A percentile compares a stretch with the other conserved stretches of the same genome.
phyloP scores from a whole-genome alignment of 202 grass and related monocot species.

The Saccharum hybrid region DNA sequence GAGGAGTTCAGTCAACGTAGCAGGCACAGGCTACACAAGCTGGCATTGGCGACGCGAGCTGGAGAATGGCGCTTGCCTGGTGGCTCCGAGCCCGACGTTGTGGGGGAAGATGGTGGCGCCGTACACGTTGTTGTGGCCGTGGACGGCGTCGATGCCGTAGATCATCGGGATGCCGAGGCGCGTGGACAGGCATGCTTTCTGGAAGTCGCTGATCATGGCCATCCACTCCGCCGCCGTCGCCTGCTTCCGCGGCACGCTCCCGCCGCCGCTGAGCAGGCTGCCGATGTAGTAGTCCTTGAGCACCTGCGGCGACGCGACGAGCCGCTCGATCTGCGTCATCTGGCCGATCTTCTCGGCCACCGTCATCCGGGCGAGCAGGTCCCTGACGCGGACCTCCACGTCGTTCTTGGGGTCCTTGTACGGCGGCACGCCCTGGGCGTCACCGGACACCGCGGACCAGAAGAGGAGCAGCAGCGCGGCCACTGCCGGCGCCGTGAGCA shows the following conservation, averaged over 20 bases:
- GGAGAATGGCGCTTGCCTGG: constrained; percentile 48
- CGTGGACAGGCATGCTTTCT: constrained; percentile 66
- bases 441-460: constrained; percentile 54
- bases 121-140: constrained; percentile 90
- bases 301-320: constrained; percentile 64
- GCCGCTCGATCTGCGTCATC: constrained; percentile 96
- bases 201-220: constrained; percentile 71
- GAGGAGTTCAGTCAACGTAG: not conserved
- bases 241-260: constrained; percentile 72
- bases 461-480: constrained; percentile 57
- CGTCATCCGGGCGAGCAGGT: constrained; percentile 72
- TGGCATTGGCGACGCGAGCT: not conserved
- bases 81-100: constrained; percentile 85
- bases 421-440: constrained; percentile 45
- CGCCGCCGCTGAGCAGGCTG: constrained; percentile 91
- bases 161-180: constrained; percentile 76
- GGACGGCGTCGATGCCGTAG: constrained; percentile 92
- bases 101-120: constrained; percentile 93
- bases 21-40: not conserved
- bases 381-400: constrained; percentile 63
- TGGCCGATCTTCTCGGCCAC: constrained; percentile 85
- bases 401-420: constrained; percentile 69
- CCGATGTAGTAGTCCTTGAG: constrained; percentile 78
- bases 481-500: constrained; percentile 57
- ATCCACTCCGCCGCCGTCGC: constrained; percentile 76